A percentile compares a stretch with the other conserved stretches of the same genome.
phyloP scores from a whole-genome alignment of 2,329 filamentous ascomycete species.

The Talaromyces sp. region DNA sequence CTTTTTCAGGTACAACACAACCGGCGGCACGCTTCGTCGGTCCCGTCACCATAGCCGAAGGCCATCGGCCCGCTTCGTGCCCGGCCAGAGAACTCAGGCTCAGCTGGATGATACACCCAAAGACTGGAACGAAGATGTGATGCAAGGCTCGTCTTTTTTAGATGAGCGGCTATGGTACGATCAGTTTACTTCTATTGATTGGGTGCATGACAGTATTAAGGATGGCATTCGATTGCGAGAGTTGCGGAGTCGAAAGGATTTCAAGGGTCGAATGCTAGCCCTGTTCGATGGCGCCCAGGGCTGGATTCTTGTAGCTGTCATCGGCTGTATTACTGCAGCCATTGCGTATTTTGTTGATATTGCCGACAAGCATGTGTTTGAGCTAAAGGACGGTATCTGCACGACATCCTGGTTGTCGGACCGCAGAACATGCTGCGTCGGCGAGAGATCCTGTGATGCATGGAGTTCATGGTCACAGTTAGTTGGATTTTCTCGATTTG shows the following conservation, averaged over 20 bases:
- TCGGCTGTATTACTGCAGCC: slow-evolving; percentile 79
- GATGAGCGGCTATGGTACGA: slow-evolving; percentile 98
- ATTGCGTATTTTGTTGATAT: slow-evolving; percentile 89
- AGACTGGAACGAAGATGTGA: slow-evolving; percentile 30
- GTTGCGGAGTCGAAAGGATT: slow-evolving; percentile 75
- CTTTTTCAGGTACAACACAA: slow-evolving; percentile 36
- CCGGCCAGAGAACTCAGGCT: slow-evolving; percentile 49
- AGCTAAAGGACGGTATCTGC: slow-evolving; percentile 90
- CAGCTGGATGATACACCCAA: slow-evolving; percentile 46
- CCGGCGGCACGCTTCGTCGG: slow-evolving; percentile 38
- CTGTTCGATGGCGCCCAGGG: slow-evolving; percentile 86
- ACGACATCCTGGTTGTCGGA: slow-evolving; percentile 67
- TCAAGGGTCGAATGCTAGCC: slow-evolving; percentile 73
- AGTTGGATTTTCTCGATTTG: slow-evolving; percentile 51
- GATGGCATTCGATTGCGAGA: slow-evolving; percentile 87
- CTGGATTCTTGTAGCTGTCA: slow-evolving; percentile 89
- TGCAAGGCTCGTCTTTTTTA: slow-evolving; percentile 63
- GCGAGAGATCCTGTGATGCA: slow-evolving; percentile 54
- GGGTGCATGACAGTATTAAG: slow-evolving; percentile 96
- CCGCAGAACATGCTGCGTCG: slow-evolving; percentile 65
- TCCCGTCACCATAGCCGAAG: slow-evolving; percentile 50
- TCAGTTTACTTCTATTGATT: slow-evolving; percentile 95
- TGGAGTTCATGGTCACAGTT: slow-evolving; percentile 68
- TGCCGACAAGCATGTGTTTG: slow-evolving; percentile 80
- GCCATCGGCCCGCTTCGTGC: slow-evolving; percentile 52